Evolutionary conservation across 2,329 filamentous ascomycete species (phyloP).

Genomic region (Metarhizium humberi): DNA sequence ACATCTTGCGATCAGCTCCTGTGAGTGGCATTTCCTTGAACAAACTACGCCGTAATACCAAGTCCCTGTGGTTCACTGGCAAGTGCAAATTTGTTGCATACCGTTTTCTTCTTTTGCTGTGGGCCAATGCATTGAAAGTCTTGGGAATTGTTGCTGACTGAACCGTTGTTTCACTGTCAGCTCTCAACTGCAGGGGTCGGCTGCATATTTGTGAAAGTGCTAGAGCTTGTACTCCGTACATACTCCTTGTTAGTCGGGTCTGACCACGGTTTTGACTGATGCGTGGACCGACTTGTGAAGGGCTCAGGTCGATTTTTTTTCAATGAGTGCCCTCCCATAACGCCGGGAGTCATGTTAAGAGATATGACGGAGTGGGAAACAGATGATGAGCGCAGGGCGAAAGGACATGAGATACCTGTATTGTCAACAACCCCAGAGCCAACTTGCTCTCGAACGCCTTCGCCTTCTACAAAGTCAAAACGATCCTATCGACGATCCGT

Average conservation of each 20-base stretch:
- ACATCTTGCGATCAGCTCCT: background rate
- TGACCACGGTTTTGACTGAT: background rate
- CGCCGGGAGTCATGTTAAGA: background rate
- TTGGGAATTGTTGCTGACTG: background rate
- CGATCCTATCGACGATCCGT: constrained; percentile 53
- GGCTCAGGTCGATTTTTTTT: background rate
- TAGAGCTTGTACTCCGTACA: background rate
- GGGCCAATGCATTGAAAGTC: background rate
- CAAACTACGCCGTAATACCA: background rate
- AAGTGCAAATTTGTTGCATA: background rate
- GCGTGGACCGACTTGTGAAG: background rate
- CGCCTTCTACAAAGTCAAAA: constrained; percentile 55
- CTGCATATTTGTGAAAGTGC: constrained; percentile 1
- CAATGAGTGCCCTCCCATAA: background rate
- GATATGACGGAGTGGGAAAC: constrained; percentile 51
- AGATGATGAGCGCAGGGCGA: constrained; percentile 49
- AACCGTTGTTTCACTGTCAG: constrained; percentile 1
- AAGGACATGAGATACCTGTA: constrained; percentile 42
- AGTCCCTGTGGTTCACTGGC: background rate
- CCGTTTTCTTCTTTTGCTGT: background rate
- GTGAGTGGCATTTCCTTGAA: background rate
- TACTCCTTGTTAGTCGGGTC: constrained; percentile 1
- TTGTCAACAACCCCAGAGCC: constrained; percentile 62
- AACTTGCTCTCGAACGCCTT: constrained; percentile 63
- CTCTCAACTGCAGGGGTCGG: constrained; percentile 12